phyloP scores from a whole-genome alignment of 2,329 filamentous ascomycete genomes.

The Hymenoscyphus fructigenus region DNA sequence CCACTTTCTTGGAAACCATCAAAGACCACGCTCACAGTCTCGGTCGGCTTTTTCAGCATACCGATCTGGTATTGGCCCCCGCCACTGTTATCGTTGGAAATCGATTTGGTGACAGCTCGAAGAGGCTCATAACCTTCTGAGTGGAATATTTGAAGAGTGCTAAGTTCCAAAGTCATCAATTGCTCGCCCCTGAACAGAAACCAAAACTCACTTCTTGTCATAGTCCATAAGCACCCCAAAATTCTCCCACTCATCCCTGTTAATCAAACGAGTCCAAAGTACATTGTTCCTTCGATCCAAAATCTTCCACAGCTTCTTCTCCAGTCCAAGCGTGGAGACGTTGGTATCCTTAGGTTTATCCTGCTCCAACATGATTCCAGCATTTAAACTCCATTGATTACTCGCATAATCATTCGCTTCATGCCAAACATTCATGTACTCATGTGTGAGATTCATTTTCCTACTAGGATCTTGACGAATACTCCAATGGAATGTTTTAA shows the following conservation, averaged over 20 bases:
- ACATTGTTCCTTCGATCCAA: slow-evolving; percentile 37
- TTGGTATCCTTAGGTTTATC: slow-evolving; percentile 40
- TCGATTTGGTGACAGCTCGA: slow-evolving; percentile 44
- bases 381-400: slow-evolving; percentile 56
- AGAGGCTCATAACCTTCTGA: slow-evolving; percentile 49
- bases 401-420: slow-evolving; percentile 48
- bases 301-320: slow-evolving; percentile 20
- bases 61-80: slow-evolving; percentile 62
- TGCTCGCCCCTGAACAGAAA: slow-evolving; percentile 18
- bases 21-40: slow-evolving; percentile 45
- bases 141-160: slow-evolving; percentile 57
- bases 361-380: slow-evolving; percentile 51
- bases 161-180: slow-evolving; percentile 31
- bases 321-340: slow-evolving; percentile 39
- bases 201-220: slow-evolving; percentile 47
- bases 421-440: slow-evolving; percentile 57
- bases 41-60: slow-evolving; percentile 56
- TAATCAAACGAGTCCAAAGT: slow-evolving; percentile 46
- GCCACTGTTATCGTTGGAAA: slow-evolving; percentile 53
- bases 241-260: slow-evolving; percentile 52
- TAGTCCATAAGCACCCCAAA: slow-evolving; percentile 60
- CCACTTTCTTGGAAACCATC: slow-evolving; percentile 47
- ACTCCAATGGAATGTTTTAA: slow-evolving; percentile 62
- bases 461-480: slow-evolving; percentile 50
- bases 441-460: slow-evolving; percentile 59